Percentiles rank a stretch among this genome's conserved stretches.
These are phyloP conservation scores for Dunaliella primolecta DNA, from an alignment of 139 green algal genomes.

Conservation along the genomic window DNA sequence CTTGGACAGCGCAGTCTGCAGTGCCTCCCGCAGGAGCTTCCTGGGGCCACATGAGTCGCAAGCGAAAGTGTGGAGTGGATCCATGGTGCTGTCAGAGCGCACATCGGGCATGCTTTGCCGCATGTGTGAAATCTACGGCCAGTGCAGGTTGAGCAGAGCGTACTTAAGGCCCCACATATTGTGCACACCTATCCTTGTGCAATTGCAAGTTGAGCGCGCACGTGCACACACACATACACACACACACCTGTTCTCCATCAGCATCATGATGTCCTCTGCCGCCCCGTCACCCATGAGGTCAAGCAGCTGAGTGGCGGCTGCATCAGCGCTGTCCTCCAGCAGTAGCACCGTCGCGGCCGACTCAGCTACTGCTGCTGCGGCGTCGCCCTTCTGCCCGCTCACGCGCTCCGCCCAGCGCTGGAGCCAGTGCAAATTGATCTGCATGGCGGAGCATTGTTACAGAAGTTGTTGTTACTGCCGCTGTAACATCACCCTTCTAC, in stretches of 20 bases:
- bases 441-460: too few relatives aligned
- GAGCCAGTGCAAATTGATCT: slow-evolving; percentile 45
- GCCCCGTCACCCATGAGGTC: slow-evolving; percentile 76
- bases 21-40: slow-evolving; percentile 21
- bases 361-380: background rate
- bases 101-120: too few relatives aligned
- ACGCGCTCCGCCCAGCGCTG: slow-evolving; percentile 34
- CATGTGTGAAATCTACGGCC: too few relatives aligned
- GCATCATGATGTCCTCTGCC: slow-evolving; percentile 66
- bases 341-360: slow-evolving; percentile 8
- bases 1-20: slow-evolving; percentile 23
- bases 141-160: too few relatives aligned
- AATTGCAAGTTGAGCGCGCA: background rate
- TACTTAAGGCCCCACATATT: background rate
- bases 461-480: background rate
- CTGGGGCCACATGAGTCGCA: slow-evolving; percentile 10
- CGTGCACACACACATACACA: background rate
- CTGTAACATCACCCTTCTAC: background rate
- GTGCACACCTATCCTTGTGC: background rate
- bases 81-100: background rate
- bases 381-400: slow-evolving; percentile 2
- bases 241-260: slow-evolving; percentile 58
- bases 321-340: slow-evolving; percentile 17
- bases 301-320: slow-evolving; percentile 69
- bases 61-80: background rate